Evolutionary conservation across 257 asterid species (phyloP).

Genomic region (Cordia subcordata): DNA sequence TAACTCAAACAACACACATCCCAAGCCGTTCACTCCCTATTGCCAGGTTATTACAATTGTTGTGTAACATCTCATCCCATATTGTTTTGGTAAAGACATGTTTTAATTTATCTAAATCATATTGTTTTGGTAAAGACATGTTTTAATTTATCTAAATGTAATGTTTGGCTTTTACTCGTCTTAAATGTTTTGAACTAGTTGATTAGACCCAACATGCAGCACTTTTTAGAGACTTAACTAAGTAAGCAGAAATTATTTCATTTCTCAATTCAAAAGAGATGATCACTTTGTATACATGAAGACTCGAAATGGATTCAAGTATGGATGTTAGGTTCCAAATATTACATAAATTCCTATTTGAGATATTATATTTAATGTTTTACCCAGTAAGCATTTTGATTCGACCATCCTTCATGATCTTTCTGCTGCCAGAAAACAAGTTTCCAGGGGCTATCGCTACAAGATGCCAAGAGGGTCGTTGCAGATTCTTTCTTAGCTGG

Average conservation of each 20-base stretch:
- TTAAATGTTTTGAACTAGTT: no score
- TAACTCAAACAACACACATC: conserved; percentile 23
- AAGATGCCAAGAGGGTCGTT: conserved; percentile 55
- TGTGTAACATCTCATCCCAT: no score
- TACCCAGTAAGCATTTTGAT: background rate
- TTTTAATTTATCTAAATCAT: background rate
- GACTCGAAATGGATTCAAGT: no score
- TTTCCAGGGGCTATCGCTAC: conserved; percentile 59
- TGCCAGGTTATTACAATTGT: conserved; percentile 32
- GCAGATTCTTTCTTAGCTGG: conserved; percentile 39
- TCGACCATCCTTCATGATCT: background rate
- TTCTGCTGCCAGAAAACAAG: conserved; percentile 49
- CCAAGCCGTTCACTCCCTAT: conserved; percentile 22
- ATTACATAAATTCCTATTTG: no score
- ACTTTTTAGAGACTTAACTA: no score
- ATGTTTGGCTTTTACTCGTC: no score
- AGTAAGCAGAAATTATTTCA: no score
- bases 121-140: background rate
- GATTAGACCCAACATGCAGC: no score
- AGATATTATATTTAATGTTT: background rate
- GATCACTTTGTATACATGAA: no score
- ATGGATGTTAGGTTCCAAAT: no score
- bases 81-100: no score
- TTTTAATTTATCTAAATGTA: background rate
- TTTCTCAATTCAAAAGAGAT: no score